Conservation (phyloP, 345 rosid genomes). For the Capsella bursapastoris region DNA sequence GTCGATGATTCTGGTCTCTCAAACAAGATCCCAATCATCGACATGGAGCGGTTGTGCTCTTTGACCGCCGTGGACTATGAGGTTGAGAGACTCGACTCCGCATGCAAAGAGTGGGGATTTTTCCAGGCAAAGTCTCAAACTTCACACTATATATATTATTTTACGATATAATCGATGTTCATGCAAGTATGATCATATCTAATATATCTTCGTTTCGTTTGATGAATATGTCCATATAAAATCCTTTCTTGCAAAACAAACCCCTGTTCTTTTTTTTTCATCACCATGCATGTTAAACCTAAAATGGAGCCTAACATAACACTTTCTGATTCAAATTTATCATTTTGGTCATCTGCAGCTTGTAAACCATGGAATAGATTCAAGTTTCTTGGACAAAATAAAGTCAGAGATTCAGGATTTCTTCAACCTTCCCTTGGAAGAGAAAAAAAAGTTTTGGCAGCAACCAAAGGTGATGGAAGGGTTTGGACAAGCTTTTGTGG, state of each 20-base stretch:
- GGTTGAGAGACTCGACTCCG: constrained; percentile 49
- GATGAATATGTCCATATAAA: neutral
- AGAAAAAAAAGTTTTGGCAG: constrained; percentile 44
- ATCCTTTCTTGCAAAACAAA: neutral
- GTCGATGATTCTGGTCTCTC: neutral
- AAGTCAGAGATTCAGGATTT: constrained; percentile 41
- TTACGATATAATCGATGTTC: neutral
- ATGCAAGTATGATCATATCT: neutral
- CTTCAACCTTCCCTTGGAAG: constrained; percentile 47
- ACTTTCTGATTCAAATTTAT: neutral
- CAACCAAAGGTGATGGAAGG: constrained; percentile 39
- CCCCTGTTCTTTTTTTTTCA: neutral
- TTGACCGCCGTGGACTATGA: constrained; percentile 8
- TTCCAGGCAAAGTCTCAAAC: constrained; percentile 53
- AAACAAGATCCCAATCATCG: constrained; percentile 33
- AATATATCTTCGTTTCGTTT: neutral
- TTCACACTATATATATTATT: neutral
- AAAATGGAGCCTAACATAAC: neutral
- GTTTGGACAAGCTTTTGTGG: constrained; percentile 45
- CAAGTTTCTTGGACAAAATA: constrained; percentile 35
- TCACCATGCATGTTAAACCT: neutral
- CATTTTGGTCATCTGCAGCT: constrained; percentile 26
- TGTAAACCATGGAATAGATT: constrained; percentile 44
- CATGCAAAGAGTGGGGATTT: constrained; percentile 68
- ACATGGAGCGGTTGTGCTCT: constrained; percentile 32